Base-by-base conservation (phyloP, 2,329 filamentous ascomycete genomes). In the Ophiostoma pallidulum region DNA sequence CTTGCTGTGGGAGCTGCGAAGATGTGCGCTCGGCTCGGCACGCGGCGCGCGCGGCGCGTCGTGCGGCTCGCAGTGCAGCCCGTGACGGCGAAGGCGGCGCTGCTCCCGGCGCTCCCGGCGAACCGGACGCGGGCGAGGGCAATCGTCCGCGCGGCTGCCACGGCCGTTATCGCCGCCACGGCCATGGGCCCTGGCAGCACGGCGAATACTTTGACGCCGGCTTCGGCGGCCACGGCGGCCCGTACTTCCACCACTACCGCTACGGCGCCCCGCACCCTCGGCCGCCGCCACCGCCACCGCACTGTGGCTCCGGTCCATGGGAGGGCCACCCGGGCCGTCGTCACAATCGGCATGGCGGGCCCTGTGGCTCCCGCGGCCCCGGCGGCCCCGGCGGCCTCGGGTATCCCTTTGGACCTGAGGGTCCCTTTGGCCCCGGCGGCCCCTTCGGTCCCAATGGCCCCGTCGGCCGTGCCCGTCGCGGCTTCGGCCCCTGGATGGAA, bases 401-500 rank as follows among this genome's bases (percentile, higher is more conserved):
- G 29, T 38, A 47, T 18, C 41, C 45, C 9, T 45, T 49, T 29
- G 47, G 48, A 4, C 36, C 41, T 20, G 36, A 45, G 13, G 41
- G 37, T 20, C 47, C 39, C 16, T 36, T 31, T 20, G 47, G 38
- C 48, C 55, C 33, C 52, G 54, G 36, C 49, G 44, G 29, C 18
- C 42, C 24, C 22, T 53, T 14, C 43, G 48, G 31, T 41, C 46
- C 10, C 46, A 52, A 16, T 52, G 48, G 47, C 31, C 40, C 19
- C 16, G 39, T 31, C n/a, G 44, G 57, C 29, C 49, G 49, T 18
- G 57, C 54, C 12, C 35, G 33, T 8, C 43, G 38, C 35, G 67
- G 70, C 55, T 61, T 72, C 43, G 53, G 60, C 20, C 60, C 59
- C 29, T 53, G 70, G 54, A 63, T 72, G 59, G 59, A 62, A 28